phyloP scores from a whole-genome alignment of 2,329 filamentous ascomycete species.

The Monilinia aucupariae region DNA sequence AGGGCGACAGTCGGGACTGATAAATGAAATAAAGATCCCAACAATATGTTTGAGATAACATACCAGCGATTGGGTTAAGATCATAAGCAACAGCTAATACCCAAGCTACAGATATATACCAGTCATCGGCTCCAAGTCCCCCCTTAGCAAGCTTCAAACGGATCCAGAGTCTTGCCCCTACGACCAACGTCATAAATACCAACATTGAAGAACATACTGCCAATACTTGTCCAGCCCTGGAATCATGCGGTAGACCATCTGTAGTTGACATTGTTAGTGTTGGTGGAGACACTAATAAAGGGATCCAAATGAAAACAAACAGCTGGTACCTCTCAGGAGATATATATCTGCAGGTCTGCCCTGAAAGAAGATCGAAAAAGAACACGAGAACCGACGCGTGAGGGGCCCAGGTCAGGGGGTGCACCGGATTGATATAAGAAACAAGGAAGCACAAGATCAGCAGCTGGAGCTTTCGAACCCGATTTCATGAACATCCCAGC shows the following conservation, averaged over 20 bases:
- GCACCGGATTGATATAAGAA: background rate
- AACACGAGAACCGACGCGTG: background rate
- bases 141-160: conserved; percentile 8
- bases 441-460: background rate
- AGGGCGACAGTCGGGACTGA: background rate
- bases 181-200: conserved; percentile 7
- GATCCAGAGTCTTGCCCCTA: background rate
- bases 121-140: conserved; percentile 13
- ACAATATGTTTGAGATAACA: background rate
- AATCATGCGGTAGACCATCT: conserved; percentile 9
- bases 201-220: conserved; percentile 15
- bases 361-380: background rate
- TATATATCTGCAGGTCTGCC: background rate
- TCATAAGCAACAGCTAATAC: conserved; percentile 8
- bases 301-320: background rate
- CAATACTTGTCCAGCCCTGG: conserved; percentile 3
- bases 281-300: background rate
- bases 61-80: conserved; percentile 12
- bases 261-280: background rate
- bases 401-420: background rate
- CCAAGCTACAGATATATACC: conserved; percentile 12
- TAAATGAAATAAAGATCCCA: background rate
- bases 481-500: background rate
- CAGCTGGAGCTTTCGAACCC: background rate
- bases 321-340: background rate